Evolutionary conservation across 495 filamentous ascomycete genomes (phyloP).

Genomic region (Aspergillus avenaceus): DNA sequence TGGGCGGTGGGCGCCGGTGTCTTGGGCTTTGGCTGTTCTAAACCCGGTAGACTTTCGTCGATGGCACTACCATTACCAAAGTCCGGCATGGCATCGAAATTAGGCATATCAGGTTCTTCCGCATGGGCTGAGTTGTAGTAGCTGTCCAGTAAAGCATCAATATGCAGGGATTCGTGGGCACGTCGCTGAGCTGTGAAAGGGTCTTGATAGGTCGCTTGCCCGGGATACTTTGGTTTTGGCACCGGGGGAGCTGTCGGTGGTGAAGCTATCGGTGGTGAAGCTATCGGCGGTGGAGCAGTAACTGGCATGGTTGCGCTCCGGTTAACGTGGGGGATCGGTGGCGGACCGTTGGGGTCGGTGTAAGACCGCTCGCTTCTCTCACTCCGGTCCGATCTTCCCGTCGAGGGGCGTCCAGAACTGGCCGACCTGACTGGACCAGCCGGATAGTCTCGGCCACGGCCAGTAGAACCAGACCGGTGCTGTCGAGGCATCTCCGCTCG

Average conservation of each 20-base stretch:
- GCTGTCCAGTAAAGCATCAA: conserved; percentile 36
- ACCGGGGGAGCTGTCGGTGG: conserved; percentile 12
- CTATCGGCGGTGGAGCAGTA: not conserved
- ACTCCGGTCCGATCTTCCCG: conserved; percentile 9
- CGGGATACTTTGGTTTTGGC: conserved; percentile 25
- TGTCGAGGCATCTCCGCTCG: conserved; percentile 28
- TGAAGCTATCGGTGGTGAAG: not conserved
- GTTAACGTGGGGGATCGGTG: conserved; percentile 24
- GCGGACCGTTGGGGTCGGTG: conserved; percentile 25
- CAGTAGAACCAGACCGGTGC: conserved; percentile 23
- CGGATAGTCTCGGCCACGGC: conserved; percentile 18
- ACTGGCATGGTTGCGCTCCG: conserved; percentile 41
- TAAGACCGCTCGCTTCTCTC: conserved; percentile 21
- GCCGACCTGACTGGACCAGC: conserved; percentile 21
- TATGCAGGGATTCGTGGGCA: conserved; percentile 9
- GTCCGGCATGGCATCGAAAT: conserved; percentile 65
- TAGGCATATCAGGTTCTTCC: conserved; percentile 59
- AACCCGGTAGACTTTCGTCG: conserved; percentile 50
- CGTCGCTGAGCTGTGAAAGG: conserved; percentile 18
- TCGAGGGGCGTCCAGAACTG: conserved; percentile 21
- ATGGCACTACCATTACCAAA: conserved; percentile 32
- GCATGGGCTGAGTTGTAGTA: conserved; percentile 32
- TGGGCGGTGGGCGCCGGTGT: conserved; percentile 16
- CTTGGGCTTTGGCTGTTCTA: conserved; percentile 30
- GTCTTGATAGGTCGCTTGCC: conserved; percentile 31